These are phyloP conservation scores for Ophiocordyceps camponoti-floridani DNA, from an alignment of 2,329 filamentous ascomycete species.

Conservation along the genomic window DNA sequence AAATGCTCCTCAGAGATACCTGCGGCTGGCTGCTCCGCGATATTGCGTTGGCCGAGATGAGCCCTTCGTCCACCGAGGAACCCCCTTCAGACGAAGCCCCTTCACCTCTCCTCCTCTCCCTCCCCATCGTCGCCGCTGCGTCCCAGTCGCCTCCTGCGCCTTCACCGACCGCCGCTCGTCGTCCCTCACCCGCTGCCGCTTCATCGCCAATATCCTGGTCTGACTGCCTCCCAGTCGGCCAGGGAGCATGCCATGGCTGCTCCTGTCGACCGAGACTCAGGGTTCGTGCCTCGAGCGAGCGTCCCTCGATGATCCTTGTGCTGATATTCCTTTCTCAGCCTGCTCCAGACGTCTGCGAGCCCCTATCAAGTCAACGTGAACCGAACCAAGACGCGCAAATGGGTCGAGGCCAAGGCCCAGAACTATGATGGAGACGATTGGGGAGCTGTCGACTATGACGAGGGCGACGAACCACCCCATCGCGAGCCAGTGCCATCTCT, in stretches of 20 bases:
- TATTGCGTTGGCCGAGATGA: background rate
- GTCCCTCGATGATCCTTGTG: background rate
- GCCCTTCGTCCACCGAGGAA: background rate
- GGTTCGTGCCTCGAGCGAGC: background rate
- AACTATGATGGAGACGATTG: conserved; percentile 90
- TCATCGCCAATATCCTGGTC: background rate
- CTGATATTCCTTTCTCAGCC: conserved; percentile 5
- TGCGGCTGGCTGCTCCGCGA: background rate
- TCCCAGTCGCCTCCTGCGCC: background rate
- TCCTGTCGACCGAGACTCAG: background rate
- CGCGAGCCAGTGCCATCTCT: background rate
- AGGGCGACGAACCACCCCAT: conserved; percentile 8
- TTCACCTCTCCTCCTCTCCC: background rate
- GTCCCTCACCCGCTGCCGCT: background rate
- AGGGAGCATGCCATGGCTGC: background rate
- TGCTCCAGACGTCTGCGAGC: conserved; percentile 13
- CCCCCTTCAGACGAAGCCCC: background rate
- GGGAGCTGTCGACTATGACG: conserved; percentile 53
- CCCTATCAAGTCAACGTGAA: conserved; percentile 72
- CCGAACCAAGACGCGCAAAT: conserved; percentile 81
- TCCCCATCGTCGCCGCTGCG: background rate
- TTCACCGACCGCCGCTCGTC: background rate
- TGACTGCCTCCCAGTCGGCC: background rate
- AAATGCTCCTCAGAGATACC: background rate
- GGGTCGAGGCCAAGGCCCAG: conserved; percentile 74